Percentiles rank a stretch among this genome's conserved stretches.
phyloP scores from a whole-genome alignment of 129 eudicot genomes.

The Chrysanthemum makinoi region DNA sequence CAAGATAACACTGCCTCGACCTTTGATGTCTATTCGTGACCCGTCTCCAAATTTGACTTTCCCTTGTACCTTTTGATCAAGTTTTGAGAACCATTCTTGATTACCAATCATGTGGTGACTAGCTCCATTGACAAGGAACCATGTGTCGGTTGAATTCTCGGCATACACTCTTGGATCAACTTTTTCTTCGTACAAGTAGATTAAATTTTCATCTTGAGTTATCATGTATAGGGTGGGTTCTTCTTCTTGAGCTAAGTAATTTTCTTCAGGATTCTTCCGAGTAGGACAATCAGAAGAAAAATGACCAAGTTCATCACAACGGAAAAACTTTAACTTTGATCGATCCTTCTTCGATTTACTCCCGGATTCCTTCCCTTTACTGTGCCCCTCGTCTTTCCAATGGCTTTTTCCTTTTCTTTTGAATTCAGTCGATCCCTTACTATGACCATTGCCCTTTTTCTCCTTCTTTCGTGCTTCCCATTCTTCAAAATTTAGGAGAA shows the following conservation, averaged over 20 bases:
- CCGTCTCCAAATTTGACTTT: constrained; percentile 4
- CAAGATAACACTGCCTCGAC: background rate
- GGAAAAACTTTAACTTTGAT: background rate
- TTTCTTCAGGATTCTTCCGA: constrained; percentile 1
- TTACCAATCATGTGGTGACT: constrained; percentile 3
- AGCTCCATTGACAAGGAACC: constrained; percentile 13
- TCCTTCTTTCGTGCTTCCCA: constrained; percentile 1
- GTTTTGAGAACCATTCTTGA: background rate
- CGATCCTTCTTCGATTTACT: background rate
- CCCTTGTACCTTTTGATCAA: background rate
- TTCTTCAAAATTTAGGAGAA: background rate
- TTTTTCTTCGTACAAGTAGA: background rate
- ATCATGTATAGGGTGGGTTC: constrained; percentile 1
- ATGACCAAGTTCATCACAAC: constrained; percentile 1
- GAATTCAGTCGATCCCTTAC: background rate
- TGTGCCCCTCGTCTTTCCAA: background rate
- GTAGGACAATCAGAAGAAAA: background rate
- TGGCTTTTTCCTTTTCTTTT: background rate
- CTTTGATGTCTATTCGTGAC: background rate
- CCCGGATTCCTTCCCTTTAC: constrained; percentile 3
- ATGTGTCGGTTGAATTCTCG: background rate
- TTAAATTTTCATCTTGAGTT: background rate
- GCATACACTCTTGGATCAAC: background rate
- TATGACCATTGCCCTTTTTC: background rate
- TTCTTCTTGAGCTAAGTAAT: background rate